Conservation (phyloP, 2,329 filamentous ascomycete species). For the Aspergillus floridensis region DNA sequence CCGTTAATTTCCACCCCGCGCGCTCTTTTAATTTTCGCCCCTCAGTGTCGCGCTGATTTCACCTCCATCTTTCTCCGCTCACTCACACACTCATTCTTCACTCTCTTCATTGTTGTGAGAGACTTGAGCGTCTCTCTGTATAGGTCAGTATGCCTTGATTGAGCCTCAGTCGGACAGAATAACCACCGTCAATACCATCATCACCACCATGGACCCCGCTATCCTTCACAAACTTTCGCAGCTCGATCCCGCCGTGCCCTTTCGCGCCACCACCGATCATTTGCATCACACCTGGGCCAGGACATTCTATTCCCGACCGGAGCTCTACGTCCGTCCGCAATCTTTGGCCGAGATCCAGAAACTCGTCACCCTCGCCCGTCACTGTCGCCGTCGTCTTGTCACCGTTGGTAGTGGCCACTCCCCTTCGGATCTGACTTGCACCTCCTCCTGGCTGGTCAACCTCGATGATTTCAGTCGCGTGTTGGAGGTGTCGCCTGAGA, state of each 20-base stretch:
- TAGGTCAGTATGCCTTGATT: slow-evolving; percentile 6
- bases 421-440: slow-evolving; percentile 87
- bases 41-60: not conserved
- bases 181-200: not conserved
- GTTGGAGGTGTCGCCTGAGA: slow-evolving; percentile 65
- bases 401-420: slow-evolving; percentile 91
- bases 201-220: slow-evolving; percentile 41
- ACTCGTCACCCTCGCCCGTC: slow-evolving; percentile 73
- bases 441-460: slow-evolving; percentile 91
- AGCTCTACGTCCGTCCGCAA: slow-evolving; percentile 85
- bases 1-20: not conserved
- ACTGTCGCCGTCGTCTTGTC: slow-evolving; percentile 76
- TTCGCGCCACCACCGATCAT: slow-evolving; percentile 70
- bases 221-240: slow-evolving; percentile 56
- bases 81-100: not conserved
- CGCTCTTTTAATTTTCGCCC: not conserved
- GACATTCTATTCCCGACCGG: slow-evolving; percentile 84
- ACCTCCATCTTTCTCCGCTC: not conserved
- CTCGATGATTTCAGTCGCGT: slow-evolving; percentile 78
- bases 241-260: slow-evolving; percentile 65
- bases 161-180: not conserved
- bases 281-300: slow-evolving; percentile 90
- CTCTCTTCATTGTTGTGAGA: not conserved
- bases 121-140: not conserved
- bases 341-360: slow-evolving; percentile 80